Evolutionary conservation across 345 rosid genomes (phyloP).

Genomic region (Cardamine chenopodiifolia): DNA sequence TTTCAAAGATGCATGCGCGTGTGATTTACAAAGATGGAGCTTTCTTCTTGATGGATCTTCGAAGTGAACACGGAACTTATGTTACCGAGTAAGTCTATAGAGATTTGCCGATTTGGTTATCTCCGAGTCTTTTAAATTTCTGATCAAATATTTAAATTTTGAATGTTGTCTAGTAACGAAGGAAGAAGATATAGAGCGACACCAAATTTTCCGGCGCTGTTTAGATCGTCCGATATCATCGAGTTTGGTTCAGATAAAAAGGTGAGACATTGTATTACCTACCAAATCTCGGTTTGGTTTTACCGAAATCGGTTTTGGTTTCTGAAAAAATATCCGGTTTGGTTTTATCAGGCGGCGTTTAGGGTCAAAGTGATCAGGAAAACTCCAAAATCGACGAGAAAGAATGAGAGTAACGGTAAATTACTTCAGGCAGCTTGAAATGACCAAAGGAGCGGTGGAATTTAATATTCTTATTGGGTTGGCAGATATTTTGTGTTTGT

Average conservation of each 20-base stretch:
- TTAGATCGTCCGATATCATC: constrained; percentile 59
- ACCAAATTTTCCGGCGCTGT: constrained; percentile 59
- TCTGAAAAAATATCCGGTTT: not conserved
- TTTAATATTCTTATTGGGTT: constrained; percentile 1
- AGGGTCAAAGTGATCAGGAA: constrained; percentile 68
- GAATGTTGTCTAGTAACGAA: constrained; percentile 55
- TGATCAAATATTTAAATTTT: not conserved
- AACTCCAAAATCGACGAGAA: constrained; percentile 33
- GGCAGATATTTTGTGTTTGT: constrained; percentile 33
- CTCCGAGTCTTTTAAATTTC: not conserved
- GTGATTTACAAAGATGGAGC: constrained; percentile 74
- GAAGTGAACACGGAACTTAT: constrained; percentile 75
- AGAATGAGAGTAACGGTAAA: constrained; percentile 40
- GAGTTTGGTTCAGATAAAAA: constrained; percentile 72
- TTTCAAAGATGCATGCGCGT: constrained; percentile 73
- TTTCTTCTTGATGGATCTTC: constrained; percentile 69
- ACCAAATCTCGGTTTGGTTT: constrained; percentile 7
- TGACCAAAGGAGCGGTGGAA: not conserved
- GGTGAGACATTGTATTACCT: constrained; percentile 42
- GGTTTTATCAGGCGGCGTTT: constrained; percentile 59
- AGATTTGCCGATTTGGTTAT: not conserved
- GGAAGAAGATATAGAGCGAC: constrained; percentile 57
- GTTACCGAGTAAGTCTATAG: constrained; percentile 63
- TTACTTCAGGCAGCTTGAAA: constrained; percentile 66
- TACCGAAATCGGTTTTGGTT: constrained; percentile 8